phyloP scores from a whole-genome alignment of 1,284 basidiomycete species.

The Cutaneotrichosporon sp. region DNA sequence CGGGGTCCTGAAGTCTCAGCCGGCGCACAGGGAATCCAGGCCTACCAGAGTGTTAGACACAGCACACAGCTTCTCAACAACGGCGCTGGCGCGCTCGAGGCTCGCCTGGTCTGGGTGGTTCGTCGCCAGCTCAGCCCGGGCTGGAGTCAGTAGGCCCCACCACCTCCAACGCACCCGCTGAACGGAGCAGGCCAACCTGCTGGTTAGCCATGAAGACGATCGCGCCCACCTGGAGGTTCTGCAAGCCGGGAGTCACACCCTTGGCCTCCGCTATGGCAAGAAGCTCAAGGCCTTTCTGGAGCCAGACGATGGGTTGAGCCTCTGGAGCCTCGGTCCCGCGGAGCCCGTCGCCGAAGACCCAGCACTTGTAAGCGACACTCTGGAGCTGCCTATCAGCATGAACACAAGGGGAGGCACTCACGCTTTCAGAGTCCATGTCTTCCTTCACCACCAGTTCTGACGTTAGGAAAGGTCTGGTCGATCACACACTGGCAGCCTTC shows the following conservation, averaged over 20 bases:
- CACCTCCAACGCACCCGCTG: conserved; percentile 6
- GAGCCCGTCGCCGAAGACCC: conserved; percentile 3
- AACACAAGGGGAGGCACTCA: not conserved
- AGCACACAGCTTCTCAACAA: not conserved
- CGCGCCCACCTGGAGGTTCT: conserved; percentile 9
- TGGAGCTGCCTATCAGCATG: conserved; percentile 11
- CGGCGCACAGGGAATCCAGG: not conserved
- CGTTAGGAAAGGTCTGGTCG: not conserved
- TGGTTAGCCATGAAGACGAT: not conserved
- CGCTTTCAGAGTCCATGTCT: not conserved
- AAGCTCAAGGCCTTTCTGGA: conserved; percentile 10
- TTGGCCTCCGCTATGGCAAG: conserved; percentile 2
- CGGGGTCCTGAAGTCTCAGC: conserved; percentile 11
- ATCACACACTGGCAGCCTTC: conserved; percentile 8
- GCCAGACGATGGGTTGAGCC: conserved; percentile 10
- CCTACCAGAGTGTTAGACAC: conserved; percentile 12
- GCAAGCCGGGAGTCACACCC: not conserved
- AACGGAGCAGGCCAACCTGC: conserved; percentile 8
- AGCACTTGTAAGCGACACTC: conserved; percentile 7
- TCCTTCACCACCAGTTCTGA: not conserved
- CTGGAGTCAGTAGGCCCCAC: too few relatives aligned
- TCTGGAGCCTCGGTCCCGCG: not conserved
- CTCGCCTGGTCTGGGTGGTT: not conserved
- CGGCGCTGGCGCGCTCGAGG: not conserved
- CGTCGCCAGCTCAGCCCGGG: conserved; percentile 9